These are phyloP conservation scores for Turritis glabra DNA, from an alignment of 345 rosid species.

Conservation along the genomic window DNA sequence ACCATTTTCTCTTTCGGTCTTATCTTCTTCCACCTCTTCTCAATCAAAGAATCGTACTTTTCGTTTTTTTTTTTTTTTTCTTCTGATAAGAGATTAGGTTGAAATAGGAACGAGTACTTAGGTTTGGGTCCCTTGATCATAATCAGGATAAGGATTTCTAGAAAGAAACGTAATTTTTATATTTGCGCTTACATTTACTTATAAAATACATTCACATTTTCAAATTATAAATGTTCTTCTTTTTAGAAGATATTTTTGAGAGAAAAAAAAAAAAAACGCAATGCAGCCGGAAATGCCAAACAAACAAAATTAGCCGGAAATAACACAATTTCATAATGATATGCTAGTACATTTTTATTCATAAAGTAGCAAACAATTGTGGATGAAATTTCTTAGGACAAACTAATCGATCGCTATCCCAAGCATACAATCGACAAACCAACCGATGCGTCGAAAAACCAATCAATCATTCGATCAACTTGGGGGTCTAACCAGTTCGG, in stretches of 20 bases:
- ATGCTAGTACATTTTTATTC: no score
- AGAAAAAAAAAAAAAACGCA: not conserved
- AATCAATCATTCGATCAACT: no score
- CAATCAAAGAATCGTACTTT: conserved; percentile 4
- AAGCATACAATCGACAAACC: no score
- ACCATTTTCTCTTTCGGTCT: not conserved
- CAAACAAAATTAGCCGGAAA: no score
- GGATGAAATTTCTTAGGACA: no score
- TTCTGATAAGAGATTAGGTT: not conserved
- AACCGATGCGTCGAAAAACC: no score
- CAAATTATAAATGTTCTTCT: not conserved
- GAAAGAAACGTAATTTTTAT: not conserved
- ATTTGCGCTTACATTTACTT: not conserved
- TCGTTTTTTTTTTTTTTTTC: not conserved
- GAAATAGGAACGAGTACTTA: not conserved
- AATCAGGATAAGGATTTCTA: not conserved
- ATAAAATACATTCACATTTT: not conserved
- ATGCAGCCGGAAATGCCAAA: not conserved
- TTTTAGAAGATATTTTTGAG: not conserved
- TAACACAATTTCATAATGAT: no score
- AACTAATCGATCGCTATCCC: no score
- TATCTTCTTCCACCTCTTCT: conserved; percentile 10
- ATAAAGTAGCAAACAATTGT: no score
- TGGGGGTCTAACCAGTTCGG: no score
- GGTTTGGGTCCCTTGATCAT: not conserved